phyloP scores from a whole-genome alignment of 2,329 filamentous ascomycete genomes.

The Neoarthrinium moseri region DNA sequence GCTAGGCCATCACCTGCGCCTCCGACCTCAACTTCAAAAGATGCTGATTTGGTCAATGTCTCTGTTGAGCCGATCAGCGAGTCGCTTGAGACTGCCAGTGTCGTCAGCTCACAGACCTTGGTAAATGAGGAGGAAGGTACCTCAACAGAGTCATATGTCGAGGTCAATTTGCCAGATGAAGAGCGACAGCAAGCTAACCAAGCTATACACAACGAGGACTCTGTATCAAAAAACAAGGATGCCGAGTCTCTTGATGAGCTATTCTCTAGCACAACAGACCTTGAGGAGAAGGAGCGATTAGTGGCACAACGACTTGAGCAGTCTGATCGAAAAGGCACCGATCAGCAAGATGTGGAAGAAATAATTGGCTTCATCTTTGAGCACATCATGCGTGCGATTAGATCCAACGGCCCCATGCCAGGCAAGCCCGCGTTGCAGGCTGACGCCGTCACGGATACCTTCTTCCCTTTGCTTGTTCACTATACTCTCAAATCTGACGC shows the following conservation, averaged over 20 bases:
- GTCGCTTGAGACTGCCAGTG: slow-evolving; percentile 41
- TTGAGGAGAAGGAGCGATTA: slow-evolving; percentile 43
- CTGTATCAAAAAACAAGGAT: background rate
- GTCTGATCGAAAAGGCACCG: slow-evolving; percentile 48
- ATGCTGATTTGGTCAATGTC: slow-evolving; percentile 33
- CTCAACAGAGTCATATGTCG: slow-evolving; percentile 34
- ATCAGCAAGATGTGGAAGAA: slow-evolving; percentile 95
- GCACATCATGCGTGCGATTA: slow-evolving; percentile 86
- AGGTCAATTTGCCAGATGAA: slow-evolving; percentile 15
- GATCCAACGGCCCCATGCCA: slow-evolving; percentile 60
- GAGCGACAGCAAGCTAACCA: background rate
- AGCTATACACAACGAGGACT: background rate
- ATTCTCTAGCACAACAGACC: slow-evolving; percentile 21
- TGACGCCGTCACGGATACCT: slow-evolving; percentile 73
- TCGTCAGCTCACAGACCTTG: slow-evolving; percentile 51
- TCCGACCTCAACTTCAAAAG: slow-evolving; percentile 26
- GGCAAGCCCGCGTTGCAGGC: slow-evolving; percentile 69
- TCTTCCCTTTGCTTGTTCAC: slow-evolving; percentile 62
- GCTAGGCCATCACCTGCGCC: slow-evolving; percentile 42
- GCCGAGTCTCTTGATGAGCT: slow-evolving; percentile 14
- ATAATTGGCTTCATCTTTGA: slow-evolving; percentile 92
- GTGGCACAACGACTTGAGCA: slow-evolving; percentile 40
- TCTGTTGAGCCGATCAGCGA: slow-evolving; percentile 30
- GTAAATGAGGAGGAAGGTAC: slow-evolving; percentile 41
- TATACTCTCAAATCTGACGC: slow-evolving; percentile 55